Conservation (phyloP, 2,329 filamentous ascomycete genomes). For the Monosporascus ibericus region DNA sequence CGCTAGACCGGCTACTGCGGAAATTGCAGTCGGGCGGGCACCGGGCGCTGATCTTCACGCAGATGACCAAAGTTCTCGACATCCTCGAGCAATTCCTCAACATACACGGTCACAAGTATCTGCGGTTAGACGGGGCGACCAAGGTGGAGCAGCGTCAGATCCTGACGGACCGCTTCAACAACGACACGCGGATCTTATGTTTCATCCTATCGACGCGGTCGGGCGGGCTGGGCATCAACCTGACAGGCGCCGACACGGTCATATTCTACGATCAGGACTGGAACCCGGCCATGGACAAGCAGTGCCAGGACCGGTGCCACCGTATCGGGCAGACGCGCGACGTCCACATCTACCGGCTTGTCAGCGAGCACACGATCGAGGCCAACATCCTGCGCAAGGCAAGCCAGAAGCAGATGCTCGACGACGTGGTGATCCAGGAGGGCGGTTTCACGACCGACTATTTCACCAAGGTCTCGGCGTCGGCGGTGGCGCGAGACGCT, state of each 20-base stretch:
- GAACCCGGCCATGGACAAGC: constrained; percentile 99
- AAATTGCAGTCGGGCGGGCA: constrained; percentile 85
- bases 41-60: constrained; percentile 94
- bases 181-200: constrained; percentile 82
- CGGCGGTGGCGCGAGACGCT: constrained; percentile 60
- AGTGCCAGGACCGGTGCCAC: constrained; percentile 95
- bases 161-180: constrained; percentile 93
- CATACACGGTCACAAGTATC: constrained; percentile 94
- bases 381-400: constrained; percentile 96
- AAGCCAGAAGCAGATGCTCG: constrained; percentile 94
- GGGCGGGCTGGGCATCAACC: constrained; percentile 89
- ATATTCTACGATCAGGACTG: constrained; percentile 99
- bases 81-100: constrained; percentile 97
- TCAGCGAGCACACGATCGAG: constrained; percentile 92
- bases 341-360: constrained; percentile 93
- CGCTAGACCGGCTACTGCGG: constrained; percentile 77
- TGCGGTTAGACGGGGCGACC: constrained; percentile 92
- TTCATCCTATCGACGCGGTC: constrained; percentile 96
- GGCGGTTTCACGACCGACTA: constrained; percentile 97
- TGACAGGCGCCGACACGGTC: constrained; percentile 93
- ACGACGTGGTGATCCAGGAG: constrained; percentile 97
- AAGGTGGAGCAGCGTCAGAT: constrained; percentile 95
- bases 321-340: constrained; percentile 96
- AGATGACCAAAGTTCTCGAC: constrained; percentile 98
- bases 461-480: constrained; percentile 68